These are phyloP conservation scores for Suillus placidus DNA, from an alignment of 768 basidiomycete species.

Conservation along the genomic window DNA sequence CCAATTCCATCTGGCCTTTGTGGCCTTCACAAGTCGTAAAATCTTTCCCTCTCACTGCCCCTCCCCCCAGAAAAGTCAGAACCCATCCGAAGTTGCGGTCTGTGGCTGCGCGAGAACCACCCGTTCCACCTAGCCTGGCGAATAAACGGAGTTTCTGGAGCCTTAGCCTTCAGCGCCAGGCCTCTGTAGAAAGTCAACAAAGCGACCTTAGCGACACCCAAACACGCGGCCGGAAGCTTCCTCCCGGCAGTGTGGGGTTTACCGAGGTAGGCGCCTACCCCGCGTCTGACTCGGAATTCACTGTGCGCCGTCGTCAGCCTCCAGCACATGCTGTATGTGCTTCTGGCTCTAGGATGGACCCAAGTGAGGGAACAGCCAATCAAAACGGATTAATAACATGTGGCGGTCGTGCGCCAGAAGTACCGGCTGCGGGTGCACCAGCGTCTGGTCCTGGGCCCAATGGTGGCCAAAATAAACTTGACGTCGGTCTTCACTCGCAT, in stretches of 20 bases:
- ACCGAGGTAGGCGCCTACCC: not conserved
- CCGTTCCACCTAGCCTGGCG: constrained; percentile 35
- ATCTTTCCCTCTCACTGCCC: constrained; percentile 32
- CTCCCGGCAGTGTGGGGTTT: constrained; percentile 13
- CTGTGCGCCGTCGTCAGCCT: constrained; percentile 2
- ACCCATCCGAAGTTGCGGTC: constrained; percentile 35
- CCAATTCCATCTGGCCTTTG: constrained; percentile 26
- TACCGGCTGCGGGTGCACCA: not conserved
- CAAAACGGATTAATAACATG: not conserved
- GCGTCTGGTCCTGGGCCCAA: not conserved
- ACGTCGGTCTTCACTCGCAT: constrained; percentile 6
- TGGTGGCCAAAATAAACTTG: constrained; percentile 1
- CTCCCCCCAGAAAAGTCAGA: constrained; percentile 30
- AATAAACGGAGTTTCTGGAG: constrained; percentile 29
- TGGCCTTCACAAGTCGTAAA: constrained; percentile 34
- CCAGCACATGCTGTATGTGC: not conserved
- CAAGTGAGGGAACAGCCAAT: not conserved
- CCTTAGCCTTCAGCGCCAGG: constrained; percentile 25
- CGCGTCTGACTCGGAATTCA: not conserved
- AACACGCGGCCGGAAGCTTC: constrained; percentile 12
- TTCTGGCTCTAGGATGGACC: not conserved
- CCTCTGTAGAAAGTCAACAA: constrained; percentile 33
- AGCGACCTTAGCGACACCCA: constrained; percentile 28
- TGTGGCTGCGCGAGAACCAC: constrained; percentile 31
- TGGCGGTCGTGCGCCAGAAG: constrained; percentile 2